Conservation (phyloP, 2,329 filamentous ascomycete genomes). For the Diaporthe sp. region DNA sequence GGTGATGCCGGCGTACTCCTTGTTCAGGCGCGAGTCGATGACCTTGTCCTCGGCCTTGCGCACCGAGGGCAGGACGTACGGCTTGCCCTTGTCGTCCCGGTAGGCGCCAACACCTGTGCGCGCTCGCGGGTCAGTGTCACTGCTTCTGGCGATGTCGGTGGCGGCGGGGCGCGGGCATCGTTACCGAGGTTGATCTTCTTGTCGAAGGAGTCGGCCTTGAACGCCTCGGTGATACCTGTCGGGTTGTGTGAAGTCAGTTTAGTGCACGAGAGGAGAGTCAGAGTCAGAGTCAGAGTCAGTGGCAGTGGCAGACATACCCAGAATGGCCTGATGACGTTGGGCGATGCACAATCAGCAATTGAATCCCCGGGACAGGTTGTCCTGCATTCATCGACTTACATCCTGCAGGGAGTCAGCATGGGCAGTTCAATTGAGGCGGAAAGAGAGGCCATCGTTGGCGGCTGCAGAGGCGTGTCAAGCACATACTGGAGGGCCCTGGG, state of each 20-base stretch:
- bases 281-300: too few relatives aligned
- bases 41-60: constrained; percentile 90
- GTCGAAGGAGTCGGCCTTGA: constrained; percentile 94
- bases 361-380: not conserved
- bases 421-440: constrained; percentile 7
- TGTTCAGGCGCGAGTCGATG: constrained; percentile 83
- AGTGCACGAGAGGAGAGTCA: not conserved
- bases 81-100: constrained; percentile 98
- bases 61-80: constrained; percentile 96
- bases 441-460: constrained; percentile 55
- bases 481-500: constrained; percentile 80
- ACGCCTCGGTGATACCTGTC: constrained; percentile 93
- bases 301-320: constrained; percentile 67
- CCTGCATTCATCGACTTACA: constrained; percentile 36
- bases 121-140: constrained; percentile 23
- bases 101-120: constrained; percentile 90
- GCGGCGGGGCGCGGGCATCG: constrained; percentile 46
- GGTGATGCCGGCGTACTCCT: constrained; percentile 98
- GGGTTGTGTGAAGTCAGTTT: not conserved
- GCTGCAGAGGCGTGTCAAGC: constrained; percentile 33
- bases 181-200: constrained; percentile 98
- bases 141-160: constrained; percentile 36
- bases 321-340: constrained; percentile 73
- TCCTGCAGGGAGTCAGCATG: constrained; percentile 42
- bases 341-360: constrained; percentile 46